Evolutionary conservation across 306 rosid species (phyloP).

Genomic region (Dalbergia cultrata): DNA sequence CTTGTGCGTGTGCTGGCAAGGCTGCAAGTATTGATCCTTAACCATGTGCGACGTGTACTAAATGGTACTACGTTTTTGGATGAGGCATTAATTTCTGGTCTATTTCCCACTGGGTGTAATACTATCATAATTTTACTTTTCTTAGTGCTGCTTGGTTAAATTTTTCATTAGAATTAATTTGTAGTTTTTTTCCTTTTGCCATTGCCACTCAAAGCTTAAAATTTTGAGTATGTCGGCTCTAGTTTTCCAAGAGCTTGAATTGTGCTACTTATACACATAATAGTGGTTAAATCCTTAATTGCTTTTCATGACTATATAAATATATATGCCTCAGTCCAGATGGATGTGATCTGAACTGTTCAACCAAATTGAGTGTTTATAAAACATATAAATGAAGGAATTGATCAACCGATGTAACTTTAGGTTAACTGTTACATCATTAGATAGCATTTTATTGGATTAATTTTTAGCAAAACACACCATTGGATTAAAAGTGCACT

Average conservation of each 20-base stretch:
- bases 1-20: constrained; percentile 34
- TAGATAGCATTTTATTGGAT: no score
- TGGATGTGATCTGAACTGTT: no score
- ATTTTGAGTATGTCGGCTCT: background rate
- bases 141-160: constrained; percentile 18
- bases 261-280: background rate
- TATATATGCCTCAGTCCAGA: no score
- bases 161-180: constrained; percentile 30
- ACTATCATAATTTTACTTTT: constrained; percentile 29
- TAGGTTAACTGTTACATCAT: no score
- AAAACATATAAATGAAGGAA: no score
- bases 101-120: constrained; percentile 34
- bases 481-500: no score
- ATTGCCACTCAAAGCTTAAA: constrained; percentile 15
- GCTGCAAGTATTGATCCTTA: constrained; percentile 21
- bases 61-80: constrained; percentile 26
- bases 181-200: background rate
- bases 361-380: no score
- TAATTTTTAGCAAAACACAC: no score
- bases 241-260: background rate
- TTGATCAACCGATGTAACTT: no score
- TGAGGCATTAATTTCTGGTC: background rate
- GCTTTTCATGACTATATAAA: no score
- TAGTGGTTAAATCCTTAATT: no score
- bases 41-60: constrained; percentile 36